Conservation (phyloP, 768 basidiomycete genomes). For the Naganishia friedmannii region DNA sequence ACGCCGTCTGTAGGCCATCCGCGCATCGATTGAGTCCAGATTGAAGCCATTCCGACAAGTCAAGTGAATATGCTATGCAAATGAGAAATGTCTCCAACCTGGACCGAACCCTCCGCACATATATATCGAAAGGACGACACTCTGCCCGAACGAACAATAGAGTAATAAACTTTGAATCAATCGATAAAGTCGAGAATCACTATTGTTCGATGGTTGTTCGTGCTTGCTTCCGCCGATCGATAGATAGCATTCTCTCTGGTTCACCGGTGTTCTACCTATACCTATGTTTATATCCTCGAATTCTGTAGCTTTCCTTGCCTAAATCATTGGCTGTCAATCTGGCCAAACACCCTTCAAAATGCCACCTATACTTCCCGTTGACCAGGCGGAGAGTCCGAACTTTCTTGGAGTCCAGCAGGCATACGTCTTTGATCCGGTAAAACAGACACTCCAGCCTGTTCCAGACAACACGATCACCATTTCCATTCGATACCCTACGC, state of each 20-base stretch:
- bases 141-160: too few relatives aligned
- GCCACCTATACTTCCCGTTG: slow-evolving; percentile 3
- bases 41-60: slow-evolving; percentile 26
- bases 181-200: too few relatives aligned
- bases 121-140: too few relatives aligned
- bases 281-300: too few relatives aligned
- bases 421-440: slow-evolving; percentile 10
- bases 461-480: slow-evolving; percentile 67
- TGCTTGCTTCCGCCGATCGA: too few relatives aligned
- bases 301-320: too few relatives aligned
- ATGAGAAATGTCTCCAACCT: too few relatives aligned
- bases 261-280: background rate
- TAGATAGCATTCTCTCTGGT: background rate
- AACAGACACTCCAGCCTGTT: slow-evolving; percentile 53
- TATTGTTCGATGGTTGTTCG: too few relatives aligned
- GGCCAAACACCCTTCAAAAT: background rate
- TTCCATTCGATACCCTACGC: slow-evolving; percentile 63
- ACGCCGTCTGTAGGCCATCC: slow-evolving; percentile 60
- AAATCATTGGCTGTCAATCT: too few relatives aligned
- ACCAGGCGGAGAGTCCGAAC: background rate
- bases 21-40: slow-evolving; percentile 30
- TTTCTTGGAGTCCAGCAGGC: background rate
- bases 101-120: too few relatives aligned
- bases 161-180: too few relatives aligned
- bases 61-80: background rate